Conservation (phyloP, 495 filamentous ascomycete genomes). For the Talaromyces adpressus region DNA sequence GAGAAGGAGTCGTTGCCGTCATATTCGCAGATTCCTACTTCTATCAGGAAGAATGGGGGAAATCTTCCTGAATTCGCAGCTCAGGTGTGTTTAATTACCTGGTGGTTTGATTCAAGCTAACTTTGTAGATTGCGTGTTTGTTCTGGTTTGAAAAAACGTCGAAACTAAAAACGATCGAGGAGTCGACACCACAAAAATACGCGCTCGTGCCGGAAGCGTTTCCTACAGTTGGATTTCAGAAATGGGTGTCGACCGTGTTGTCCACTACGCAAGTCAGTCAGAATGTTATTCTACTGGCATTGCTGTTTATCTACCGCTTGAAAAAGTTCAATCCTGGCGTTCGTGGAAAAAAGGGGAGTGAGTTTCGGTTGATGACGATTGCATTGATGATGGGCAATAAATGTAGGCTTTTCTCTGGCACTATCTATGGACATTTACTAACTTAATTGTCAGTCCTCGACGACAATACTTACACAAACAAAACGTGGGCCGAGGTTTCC, state of each 20-base stretch:
- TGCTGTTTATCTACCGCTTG: slow-evolving; percentile 88
- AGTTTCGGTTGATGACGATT: slow-evolving; percentile 91
- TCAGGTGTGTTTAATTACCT: slow-evolving; percentile 45
- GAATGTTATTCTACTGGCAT: slow-evolving; percentile 85
- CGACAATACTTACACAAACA: slow-evolving; percentile 99
- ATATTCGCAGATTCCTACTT: slow-evolving; percentile 61
- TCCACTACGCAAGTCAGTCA: slow-evolving; percentile 95
- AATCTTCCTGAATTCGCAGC: slow-evolving; percentile 77
- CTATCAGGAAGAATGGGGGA: slow-evolving; percentile 67
- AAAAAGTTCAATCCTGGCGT: slow-evolving; percentile 85
- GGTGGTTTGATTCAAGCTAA: neutral
- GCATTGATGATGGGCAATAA: slow-evolving; percentile 99
- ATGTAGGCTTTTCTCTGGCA: slow-evolving; percentile 47
- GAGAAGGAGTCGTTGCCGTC: slow-evolving; percentile 44
- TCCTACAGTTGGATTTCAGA: slow-evolving; percentile 73
- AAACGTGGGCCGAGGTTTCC: slow-evolving; percentile 98
- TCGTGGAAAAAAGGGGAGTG: slow-evolving; percentile 85
- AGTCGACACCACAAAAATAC: slow-evolving; percentile 42
- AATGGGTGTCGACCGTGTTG: slow-evolving; percentile 88
- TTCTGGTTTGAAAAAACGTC: slow-evolving; percentile 97
- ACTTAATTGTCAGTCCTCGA: slow-evolving; percentile 65
- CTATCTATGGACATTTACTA: no score
- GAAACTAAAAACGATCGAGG: slow-evolving; percentile 66
- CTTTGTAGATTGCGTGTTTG: slow-evolving; percentile 75
- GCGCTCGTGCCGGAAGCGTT: slow-evolving; percentile 62